Base-by-base conservation (phyloP, 2,329 filamentous ascomycete genomes). In the Phoma sp. region DNA sequence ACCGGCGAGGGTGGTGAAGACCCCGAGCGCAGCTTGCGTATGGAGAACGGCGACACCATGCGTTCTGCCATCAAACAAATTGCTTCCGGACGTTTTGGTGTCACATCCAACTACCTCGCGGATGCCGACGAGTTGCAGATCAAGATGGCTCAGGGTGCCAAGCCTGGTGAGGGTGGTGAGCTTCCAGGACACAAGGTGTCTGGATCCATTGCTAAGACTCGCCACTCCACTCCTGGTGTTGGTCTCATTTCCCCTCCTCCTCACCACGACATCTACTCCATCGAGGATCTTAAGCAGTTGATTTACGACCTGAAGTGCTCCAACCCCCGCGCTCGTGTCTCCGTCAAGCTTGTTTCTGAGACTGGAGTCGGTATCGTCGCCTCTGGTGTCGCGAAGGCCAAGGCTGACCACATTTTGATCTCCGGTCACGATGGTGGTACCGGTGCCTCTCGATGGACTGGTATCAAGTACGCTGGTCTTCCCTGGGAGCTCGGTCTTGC, bases 121-220 rank as follows among this genome's bases (percentile, higher is more conserved):
- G 94, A 98, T 76, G 91, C 94, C 17, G 94, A 98, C 71, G 93
- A 98, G 79, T 82, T 98, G 40, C 94, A 98, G 77, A 98, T 98
- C 80, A 98, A 98, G 85, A 98, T 98, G 94, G 94, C 94, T 9
- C 94, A 98, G 79, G 94, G 94, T 75, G 94, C 94, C 60, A 98
- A 98, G 85, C 94, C 94, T 52, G 94, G 94, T 78, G 94, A 98
- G 78, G 94, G 94, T 81, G 94, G 94, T 84, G 94, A 98, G 78
- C 86, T 98, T 72, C 94, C 94, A 44, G 94, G 94, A 36, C 92
- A 97, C 83, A 98, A 98, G 81, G 94, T 98, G 25, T 95, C 93
- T 58, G 91, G 91, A 71, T 91, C 92, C 6, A 98, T 98, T 76
- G 94, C 92, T 54, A 90, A 91, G 68, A 98, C 94, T 53, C 89